These are phyloP conservation scores for Excoecaria cochinchinensis DNA, from an alignment of 345 rosid genomes.

Conservation along the genomic window DNA sequence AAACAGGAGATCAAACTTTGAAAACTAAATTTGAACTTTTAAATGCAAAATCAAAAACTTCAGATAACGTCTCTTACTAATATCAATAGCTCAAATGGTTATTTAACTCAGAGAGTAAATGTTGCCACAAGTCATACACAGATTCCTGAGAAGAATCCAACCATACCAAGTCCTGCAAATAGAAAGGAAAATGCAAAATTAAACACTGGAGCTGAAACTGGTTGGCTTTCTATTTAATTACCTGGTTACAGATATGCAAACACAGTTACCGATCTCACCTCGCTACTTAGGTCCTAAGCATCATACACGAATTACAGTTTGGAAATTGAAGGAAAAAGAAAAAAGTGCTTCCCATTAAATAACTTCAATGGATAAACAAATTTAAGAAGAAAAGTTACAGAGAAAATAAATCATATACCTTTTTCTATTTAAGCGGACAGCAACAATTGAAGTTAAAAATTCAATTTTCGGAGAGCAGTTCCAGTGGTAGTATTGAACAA, in stretches of 20 bases:
- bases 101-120: background rate
- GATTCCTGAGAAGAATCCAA: no score
- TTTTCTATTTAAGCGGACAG: constrained; percentile 72
- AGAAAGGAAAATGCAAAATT: background rate
- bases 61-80: background rate
- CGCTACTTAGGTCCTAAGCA: background rate
- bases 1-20: background rate
- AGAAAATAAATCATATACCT: constrained; percentile 34
- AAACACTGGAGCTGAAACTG: background rate
- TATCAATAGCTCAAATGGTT: background rate
- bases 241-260: background rate
- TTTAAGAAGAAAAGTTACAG: background rate
- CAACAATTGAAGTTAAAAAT: constrained; percentile 77
- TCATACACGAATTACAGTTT: background rate
- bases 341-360: no score
- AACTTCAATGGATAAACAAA: background rate
- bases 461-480: constrained; percentile 64
- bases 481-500: constrained; percentile 70
- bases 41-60: background rate
- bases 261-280: background rate
- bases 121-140: background rate
- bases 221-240: no score
- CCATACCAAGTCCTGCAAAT: background rate
- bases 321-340: background rate
- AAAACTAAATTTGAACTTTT: background rate